phyloP scores from a whole-genome alignment of 2,329 filamentous ascomycete species.

The Calonectria crousiana region DNA sequence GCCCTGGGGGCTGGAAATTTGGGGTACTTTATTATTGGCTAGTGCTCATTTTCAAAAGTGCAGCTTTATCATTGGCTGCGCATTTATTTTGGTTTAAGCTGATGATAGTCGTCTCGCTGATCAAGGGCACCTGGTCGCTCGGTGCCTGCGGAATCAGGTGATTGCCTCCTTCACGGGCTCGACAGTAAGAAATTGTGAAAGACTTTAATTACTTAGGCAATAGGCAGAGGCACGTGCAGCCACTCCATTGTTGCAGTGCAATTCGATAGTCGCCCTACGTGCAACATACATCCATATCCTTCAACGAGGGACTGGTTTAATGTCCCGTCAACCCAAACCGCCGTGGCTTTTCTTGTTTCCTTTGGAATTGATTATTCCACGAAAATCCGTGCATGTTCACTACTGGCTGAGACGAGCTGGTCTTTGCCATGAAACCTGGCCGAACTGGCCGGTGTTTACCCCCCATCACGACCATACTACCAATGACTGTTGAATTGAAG shows the following conservation, averaged over 20 bases:
- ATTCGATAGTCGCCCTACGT: not conserved
- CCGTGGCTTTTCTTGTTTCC: not conserved
- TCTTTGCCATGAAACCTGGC: not conserved
- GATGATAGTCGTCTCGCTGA: not conserved
- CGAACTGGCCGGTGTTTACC: not conserved
- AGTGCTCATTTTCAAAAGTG: not conserved
- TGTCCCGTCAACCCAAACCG: too few species aligned
- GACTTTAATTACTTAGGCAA: not conserved
- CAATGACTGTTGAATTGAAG: not conserved
- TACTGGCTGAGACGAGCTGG: not conserved
- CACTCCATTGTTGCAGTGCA: not conserved
- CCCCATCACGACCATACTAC: not conserved
- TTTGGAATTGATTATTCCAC: not conserved
- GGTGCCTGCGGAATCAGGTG: not conserved
- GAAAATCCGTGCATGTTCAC: not conserved
- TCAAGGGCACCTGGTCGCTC: not conserved
- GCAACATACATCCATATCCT: not conserved
- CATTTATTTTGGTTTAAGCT: not conserved
- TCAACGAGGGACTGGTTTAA: not conserved
- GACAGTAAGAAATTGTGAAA: not conserved
- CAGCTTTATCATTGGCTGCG: constrained; percentile 24
- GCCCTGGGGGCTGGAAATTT: constrained; percentile 4
- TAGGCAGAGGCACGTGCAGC: not conserved
- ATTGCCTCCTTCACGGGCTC: not conserved
- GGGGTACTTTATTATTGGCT: constrained; percentile 6